These are phyloP conservation scores for Coemansia sp. DNA, from an alignment of 192 early-diverging fungal species.

Conservation along the genomic window DNA sequence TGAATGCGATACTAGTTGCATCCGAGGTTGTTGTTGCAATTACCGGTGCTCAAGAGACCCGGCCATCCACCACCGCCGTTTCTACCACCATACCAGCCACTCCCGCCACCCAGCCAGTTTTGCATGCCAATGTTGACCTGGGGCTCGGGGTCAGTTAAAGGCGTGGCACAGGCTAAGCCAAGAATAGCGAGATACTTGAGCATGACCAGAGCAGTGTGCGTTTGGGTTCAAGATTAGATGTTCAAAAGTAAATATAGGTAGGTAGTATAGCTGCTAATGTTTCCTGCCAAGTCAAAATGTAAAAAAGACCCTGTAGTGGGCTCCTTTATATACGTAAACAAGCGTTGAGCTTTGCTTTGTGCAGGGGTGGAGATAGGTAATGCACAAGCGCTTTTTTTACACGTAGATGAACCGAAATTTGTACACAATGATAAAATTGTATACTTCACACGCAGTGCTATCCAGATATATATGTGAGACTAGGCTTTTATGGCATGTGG, in stretches of 20 bases:
- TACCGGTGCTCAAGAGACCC: neutral
- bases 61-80: constrained; percentile 10
- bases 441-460: neutral
- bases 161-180: neutral
- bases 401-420: neutral
- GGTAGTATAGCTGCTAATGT: neutral
- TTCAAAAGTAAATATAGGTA: neutral
- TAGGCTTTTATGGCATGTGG: neutral
- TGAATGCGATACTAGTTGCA: neutral
- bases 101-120: constrained; percentile 1
- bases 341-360: neutral
- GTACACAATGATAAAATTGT: neutral
- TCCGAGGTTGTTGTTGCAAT: neutral
- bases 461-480: neutral
- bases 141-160: neutral
- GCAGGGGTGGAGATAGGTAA: neutral
- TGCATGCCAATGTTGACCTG: constrained; percentile 6
- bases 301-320: neutral
- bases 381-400: neutral
- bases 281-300: neutral
- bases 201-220: neutral
- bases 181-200: constrained; percentile 7
- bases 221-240: neutral
- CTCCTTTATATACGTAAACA: neutral
- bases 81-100: constrained; percentile 3